phyloP scores from a whole-genome alignment of 1,284 basidiomycete genomes.

The Ceratobasidium sp. region DNA sequence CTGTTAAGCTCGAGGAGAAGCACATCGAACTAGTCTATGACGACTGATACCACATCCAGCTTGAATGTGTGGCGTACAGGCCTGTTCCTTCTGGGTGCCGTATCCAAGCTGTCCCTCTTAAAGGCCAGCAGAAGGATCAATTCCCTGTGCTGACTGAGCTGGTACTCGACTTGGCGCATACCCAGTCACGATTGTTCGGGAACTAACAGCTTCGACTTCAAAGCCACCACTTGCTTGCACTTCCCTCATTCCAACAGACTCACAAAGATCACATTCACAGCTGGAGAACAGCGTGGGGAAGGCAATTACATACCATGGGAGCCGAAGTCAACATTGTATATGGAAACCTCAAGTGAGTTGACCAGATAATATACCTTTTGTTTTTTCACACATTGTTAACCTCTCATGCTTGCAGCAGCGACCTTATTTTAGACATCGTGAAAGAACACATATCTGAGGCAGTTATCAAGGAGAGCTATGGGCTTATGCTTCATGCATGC shows the following conservation, averaged over 20 bases:
- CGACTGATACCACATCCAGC: constrained; percentile 15
- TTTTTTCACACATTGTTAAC: neutral
- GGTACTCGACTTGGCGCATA: constrained; percentile 34
- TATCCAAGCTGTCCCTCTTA: constrained; percentile 14
- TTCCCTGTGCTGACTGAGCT: constrained; percentile 36
- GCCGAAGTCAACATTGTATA: too few species aligned
- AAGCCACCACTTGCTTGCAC: too few species aligned
- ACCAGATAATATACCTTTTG: neutral
- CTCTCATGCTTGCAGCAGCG: neutral
- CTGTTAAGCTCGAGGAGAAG: constrained; percentile 39
- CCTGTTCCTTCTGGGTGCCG: constrained; percentile 29
- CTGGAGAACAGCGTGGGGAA: constrained; percentile 35
- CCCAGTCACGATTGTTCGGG: constrained; percentile 23
- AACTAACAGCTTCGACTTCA: too few species aligned
- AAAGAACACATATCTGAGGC: constrained; percentile 33
- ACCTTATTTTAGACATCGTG: constrained; percentile 26
- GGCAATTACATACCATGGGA: too few species aligned
- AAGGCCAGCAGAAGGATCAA: constrained; percentile 32
- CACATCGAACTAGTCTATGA: constrained; percentile 34
- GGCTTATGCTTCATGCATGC: constrained; percentile 43
- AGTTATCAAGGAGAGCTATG: constrained; percentile 42
- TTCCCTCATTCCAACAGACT: constrained; percentile 33
- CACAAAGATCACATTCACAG: constrained; percentile 17
- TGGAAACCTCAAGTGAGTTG: too few species aligned
- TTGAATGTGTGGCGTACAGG: constrained; percentile 22